Base-by-base conservation (phyloP, 1,139 yeast genomes). In the Sugiyamaella novakii region DNA sequence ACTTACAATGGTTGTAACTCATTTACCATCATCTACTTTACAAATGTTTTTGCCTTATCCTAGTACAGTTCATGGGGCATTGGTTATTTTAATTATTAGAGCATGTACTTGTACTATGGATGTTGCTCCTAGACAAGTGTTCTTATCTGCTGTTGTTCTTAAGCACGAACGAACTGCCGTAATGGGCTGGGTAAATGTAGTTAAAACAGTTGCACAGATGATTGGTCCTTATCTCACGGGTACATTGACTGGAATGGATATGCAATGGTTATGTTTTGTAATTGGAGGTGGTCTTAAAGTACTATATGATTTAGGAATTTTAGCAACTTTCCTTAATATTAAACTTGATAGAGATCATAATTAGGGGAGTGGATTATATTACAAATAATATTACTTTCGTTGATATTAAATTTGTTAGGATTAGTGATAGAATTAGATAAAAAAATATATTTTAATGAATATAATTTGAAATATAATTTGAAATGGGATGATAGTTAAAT, bases 181-280 rank as follows among this genome's bases (percentile, higher is more conserved):
- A 1, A 76, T 87, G 83, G 95, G 95, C 1, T 73, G 83, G 22
- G 94, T 86, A 2, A 86, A 85, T 60, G 80, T 86, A 19, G 88
- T 85, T 19, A 86, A 86, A 63, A 87, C 94, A 0, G 73, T 83
- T 55, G 88, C 92, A 0, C 75, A 92, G 56, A 80, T 89, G 51
- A 62, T 83, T 14, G 92, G 94, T 0, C 94, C 95, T 0, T 62
- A 78, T 7, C 75, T 84, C 55, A 83, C 91, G 0, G 95, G 95
- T 1, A 67, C 71, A 35, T 68, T 87, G 42, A 89, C 94, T 0
- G 72, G 73, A 18, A 59, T 61, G 14, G 74, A 75, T 1, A 61
- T 59, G 12, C 70, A 85, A 45, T 70, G 78, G 70, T 59, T 72
- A 38, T 82, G 87, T 28, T 87, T 79, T 56, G 59, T 80, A 8